phyloP scores from a whole-genome alignment of 441 rosid species.

The Raphanus hybrid region DNA sequence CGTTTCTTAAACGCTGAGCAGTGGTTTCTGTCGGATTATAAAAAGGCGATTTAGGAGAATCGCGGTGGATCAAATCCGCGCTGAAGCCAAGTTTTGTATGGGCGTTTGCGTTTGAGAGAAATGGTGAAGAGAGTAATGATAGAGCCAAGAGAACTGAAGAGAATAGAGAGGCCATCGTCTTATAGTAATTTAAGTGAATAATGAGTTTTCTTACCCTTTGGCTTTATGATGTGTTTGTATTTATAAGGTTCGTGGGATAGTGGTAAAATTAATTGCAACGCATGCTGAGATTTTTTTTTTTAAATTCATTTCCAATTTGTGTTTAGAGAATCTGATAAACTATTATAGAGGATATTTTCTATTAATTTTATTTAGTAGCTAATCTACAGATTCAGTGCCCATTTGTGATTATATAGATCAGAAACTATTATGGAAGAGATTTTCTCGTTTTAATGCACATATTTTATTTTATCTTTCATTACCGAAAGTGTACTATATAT shows the following conservation, averaged over 20 bases:
- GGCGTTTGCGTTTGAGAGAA: slow-evolving; percentile 22
- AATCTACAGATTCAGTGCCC: too few relatives aligned
- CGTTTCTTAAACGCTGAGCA: slow-evolving; percentile 28
- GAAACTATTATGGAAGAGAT: background rate
- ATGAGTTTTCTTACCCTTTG: background rate
- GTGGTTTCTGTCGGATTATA: slow-evolving; percentile 49
- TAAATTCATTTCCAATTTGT: background rate
- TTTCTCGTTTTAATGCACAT: background rate
- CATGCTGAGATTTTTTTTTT: background rate
- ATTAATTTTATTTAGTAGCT: background rate
- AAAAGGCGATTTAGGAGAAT: slow-evolving; percentile 35
- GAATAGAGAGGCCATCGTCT: slow-evolving; percentile 18
- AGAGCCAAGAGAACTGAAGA: slow-evolving; percentile 12
- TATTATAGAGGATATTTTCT: background rate
- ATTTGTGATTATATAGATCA: too few relatives aligned
- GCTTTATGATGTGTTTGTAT: background rate
- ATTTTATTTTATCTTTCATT: slow-evolving; percentile 1
- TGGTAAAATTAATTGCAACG: background rate
- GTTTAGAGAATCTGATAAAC: background rate
- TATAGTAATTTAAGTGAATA: background rate
- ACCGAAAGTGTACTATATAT: background rate
- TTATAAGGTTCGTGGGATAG: slow-evolving; percentile 13
- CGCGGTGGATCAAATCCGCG: slow-evolving; percentile 24
- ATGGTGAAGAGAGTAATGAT: slow-evolving; percentile 17
- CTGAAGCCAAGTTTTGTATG: slow-evolving; percentile 26